Conservation (phyloP, 345 rosid species). For the Corymbia maculata region DNA sequence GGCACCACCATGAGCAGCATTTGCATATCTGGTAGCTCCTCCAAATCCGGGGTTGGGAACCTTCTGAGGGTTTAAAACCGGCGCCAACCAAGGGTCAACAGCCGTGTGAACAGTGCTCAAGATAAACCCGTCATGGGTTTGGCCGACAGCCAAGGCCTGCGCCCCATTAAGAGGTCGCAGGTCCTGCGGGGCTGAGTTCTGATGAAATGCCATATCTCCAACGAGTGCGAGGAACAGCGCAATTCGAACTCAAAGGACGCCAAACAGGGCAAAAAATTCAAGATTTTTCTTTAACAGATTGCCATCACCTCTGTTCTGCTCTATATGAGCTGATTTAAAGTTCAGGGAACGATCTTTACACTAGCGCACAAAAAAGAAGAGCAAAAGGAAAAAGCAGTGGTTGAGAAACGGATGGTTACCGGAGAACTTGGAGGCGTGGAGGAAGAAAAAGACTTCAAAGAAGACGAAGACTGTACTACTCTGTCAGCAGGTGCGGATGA, state of each 20-base stretch:
- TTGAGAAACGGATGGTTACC: background rate
- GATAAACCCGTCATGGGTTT: constrained; percentile 21
- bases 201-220: constrained; percentile 54
- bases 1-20: constrained; percentile 12
- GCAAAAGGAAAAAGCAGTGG: background rate
- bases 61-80: constrained; percentile 27
- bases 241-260: background rate
- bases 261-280: background rate
- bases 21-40: constrained; percentile 29
- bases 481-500: background rate
- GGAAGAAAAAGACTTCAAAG: background rate
- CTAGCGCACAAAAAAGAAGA: background rate
- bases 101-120: constrained; percentile 10
- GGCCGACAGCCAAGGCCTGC: constrained; percentile 6
- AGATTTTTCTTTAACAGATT: background rate
- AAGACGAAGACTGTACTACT: background rate
- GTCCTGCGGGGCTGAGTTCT: constrained; percentile 27
- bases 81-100: constrained; percentile 17
- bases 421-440: background rate
- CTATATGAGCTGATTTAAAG: background rate
- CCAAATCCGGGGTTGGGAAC: constrained; percentile 28
- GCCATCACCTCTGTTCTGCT: background rate
- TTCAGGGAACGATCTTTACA: background rate
- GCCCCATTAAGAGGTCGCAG: constrained; percentile 27
- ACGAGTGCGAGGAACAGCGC: background rate